Base-by-base conservation (phyloP, 345 rosid genomes). In the Kandelia obovata region DNA sequence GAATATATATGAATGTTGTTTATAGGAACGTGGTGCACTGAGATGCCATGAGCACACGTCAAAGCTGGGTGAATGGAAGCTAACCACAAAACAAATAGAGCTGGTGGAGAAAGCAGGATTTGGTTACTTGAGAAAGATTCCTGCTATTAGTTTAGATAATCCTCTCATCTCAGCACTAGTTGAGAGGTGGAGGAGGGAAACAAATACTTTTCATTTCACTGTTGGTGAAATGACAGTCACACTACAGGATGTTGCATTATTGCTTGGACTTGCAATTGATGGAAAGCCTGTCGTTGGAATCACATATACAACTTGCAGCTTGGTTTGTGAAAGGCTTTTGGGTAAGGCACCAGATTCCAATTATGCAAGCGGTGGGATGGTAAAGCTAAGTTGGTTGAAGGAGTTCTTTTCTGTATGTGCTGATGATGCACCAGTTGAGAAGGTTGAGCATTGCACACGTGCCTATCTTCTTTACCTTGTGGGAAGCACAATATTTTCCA, bases 31-130 rank as follows among this genome's bases (percentile, higher is more conserved):
- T 26, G 97, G 96, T 73, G 98, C 94, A 7, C 92, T 93, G 67
- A 85, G 98, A 83, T 93, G 98, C 83, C 98, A 91, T 65, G 98
- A 93, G 78, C 98, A 93, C 67, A 93, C 98, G 10, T 93, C 97
- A 0, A 93, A 93, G 80, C 74, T 93, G 75, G 91, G 92, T 69
- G 97, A 91, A 67, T 93, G 97, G 97, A 91, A 83, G 82, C 88
- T 93, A 67, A 84, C 73, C 6, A 71, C 85, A 2, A 85, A 77
- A 75, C 97, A 93, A 75, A 81, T 89, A 3, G 90, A 89, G 73
- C 81, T 93, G 78, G 97, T 93, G 5, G 92, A 93, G 58, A 85
- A 76, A 80, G 94, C 97, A 51, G 98, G 98, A 70, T 93, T 93
- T 71, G 98, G 97, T 65, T 83, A 85, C 68, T 77, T 93, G 71